Base-by-base conservation (phyloP, 2,329 filamentous ascomycete genomes). In the Alternaria ethzedia region DNA sequence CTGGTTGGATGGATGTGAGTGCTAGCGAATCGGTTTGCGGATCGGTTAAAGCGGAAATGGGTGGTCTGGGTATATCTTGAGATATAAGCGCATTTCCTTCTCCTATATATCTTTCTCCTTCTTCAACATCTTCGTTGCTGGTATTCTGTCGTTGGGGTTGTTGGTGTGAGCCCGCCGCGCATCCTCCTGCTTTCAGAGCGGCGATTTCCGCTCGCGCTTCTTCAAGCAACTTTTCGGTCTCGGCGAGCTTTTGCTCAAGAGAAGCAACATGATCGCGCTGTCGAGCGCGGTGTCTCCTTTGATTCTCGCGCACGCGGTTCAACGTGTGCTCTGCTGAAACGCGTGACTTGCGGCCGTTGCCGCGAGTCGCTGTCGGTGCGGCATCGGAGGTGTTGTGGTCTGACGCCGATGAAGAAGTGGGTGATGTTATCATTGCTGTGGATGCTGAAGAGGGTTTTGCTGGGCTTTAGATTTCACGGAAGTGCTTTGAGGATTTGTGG, bases 261-360 rank as follows among this genome's bases (percentile, higher is more conserved):
- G 78, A 75, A 2, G 77, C 69, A 25, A 85, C 79, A 41, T 80
- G 77, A 41, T 78, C 76, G 50, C 80, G 82, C 45, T 80, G 78
- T 28, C 82, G 76, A 9, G 83, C 83, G 5, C 84, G 82, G 67
- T 86, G 84, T 23, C 84, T 81, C 43, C 84, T 82, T 69, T 86
- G 84, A 65, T 86, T 86, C 49, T 86, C 81, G n/a, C 84, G 83
- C 15, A 84, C 81, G 8, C 84, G 80, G 55, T 71, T 73, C 21
- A 82, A 65, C 0, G 80, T 76, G 66, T 81, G 77, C 50, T 77
- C 75, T 47, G 79, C 72, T 23, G 75, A 71, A 9, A 78, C 76
- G 30, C 60, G 60, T 26, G 60, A 30, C 41, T 56, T 41, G 4
- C 36, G 15, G 44, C 25, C 73, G 71, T 36, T 36, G 15, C 32